A percentile compares a stretch with the other conserved stretches of the same genome.
These are phyloP conservation scores for Mortierella sp. DNA, from an alignment of 371 early-diverging fungal genomes.

Conservation along the genomic window DNA sequence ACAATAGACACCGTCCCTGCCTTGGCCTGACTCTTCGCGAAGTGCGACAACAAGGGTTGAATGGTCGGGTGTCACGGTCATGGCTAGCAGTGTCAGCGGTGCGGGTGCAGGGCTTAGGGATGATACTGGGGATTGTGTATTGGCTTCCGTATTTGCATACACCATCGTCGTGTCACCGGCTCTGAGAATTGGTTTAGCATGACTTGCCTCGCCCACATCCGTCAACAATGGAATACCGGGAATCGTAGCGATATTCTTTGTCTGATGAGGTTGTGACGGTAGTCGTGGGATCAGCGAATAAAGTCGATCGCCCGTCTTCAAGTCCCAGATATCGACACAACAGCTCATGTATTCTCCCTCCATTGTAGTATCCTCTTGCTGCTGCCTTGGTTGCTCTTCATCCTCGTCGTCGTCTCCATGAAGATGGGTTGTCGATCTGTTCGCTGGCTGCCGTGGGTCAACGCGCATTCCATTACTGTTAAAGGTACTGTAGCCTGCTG, in stretches of 20 bases:
- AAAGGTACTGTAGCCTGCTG: too few species aligned
- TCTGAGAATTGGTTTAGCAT: slow-evolving; percentile 9
- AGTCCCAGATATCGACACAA: slow-evolving; percentile 68
- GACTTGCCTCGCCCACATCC: too few species aligned
- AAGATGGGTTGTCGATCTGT: too few species aligned
- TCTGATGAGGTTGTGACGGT: slow-evolving; percentile 13
- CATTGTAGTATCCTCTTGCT: background rate
- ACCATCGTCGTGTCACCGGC: too few species aligned
- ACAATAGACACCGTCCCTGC: slow-evolving; percentile 39
- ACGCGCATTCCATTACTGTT: too few species aligned
- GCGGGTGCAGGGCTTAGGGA: slow-evolving; percentile 14
- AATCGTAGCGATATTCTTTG: slow-evolving; percentile 4
- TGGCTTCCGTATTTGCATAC: too few species aligned
- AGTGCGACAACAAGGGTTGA: slow-evolving; percentile 37
- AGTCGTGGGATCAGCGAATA: slow-evolving; percentile 58
- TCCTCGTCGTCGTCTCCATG: too few species aligned
- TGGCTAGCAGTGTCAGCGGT: slow-evolving; percentile 33
- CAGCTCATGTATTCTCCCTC: slow-evolving; percentile 45
- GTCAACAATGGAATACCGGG: too few species aligned
- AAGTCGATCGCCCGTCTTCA: slow-evolving; percentile 60
- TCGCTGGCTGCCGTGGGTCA: too few species aligned
- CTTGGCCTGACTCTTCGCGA: slow-evolving; percentile 33
- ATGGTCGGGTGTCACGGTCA: slow-evolving; percentile 37
- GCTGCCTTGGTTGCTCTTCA: slow-evolving; percentile 16
- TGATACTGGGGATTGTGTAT: background rate